Conservation (phyloP, 2,329 filamentous ascomycete genomes). For the Fusarium sacchari region DNA sequence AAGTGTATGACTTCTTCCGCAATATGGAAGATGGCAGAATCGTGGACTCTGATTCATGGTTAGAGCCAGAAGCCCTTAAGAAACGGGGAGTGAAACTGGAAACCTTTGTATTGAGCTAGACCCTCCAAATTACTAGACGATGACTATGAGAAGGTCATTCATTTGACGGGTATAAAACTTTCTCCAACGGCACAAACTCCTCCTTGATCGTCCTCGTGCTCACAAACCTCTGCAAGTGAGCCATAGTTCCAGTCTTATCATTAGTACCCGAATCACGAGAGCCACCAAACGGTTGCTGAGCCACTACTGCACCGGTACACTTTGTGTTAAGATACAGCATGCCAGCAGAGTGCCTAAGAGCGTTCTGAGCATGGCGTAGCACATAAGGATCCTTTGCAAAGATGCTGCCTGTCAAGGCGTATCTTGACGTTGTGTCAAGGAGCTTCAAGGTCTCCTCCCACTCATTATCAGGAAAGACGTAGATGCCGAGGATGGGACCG, state of each 20-base stretch:
- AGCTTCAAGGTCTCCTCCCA: conserved; percentile 33
- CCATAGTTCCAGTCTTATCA: conserved; percentile 72
- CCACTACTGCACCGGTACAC: conserved; percentile 70
- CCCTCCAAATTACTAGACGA: rapidly evolving
- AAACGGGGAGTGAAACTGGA: neutral
- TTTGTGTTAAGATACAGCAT: conserved; percentile 75
- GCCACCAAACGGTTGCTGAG: conserved; percentile 74
- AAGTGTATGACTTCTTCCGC: neutral
- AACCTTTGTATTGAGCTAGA: neutral
- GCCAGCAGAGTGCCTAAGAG: conserved; percentile 72
- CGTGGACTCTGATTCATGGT: neutral
- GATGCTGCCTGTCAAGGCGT: conserved; percentile 71
- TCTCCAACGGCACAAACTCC: conserved; percentile 62
- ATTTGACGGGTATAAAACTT: conserved; percentile 31
- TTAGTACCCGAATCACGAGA: conserved; percentile 72
- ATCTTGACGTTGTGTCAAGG: conserved; percentile 31
- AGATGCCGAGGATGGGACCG: conserved; percentile 57
- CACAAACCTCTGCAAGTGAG: conserved; percentile 68
- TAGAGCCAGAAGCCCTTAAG: neutral
- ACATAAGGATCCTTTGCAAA: conserved; percentile 73
- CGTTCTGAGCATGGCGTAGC: conserved; percentile 71
- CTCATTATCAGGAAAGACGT: conserved; percentile 58
- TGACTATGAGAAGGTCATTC: neutral
- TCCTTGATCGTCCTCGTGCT: conserved; percentile 73
- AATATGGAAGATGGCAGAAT: neutral